phyloP scores from a whole-genome alignment of 2,329 filamentous ascomycete species.

The Coleophoma cylindrospora region DNA sequence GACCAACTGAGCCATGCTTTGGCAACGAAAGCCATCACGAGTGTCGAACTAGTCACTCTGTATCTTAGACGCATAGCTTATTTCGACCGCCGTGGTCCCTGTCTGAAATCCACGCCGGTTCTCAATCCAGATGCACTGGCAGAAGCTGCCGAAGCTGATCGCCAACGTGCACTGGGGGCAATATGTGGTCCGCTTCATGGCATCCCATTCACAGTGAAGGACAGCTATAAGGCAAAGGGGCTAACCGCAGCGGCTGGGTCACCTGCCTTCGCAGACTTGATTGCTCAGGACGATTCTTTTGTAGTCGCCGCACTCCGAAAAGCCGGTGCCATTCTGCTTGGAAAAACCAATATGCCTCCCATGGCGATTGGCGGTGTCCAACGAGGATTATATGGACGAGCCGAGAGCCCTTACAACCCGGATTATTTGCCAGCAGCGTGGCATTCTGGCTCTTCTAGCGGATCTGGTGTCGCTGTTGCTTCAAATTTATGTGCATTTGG shows the following conservation, averaged over 20 bases:
- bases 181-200: conserved; percentile 32
- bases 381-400: conserved; percentile 48
- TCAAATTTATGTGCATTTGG: conserved; percentile 47
- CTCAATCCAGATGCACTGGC: no score
- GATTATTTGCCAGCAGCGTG: conserved; percentile 49
- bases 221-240: conserved; percentile 48
- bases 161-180: no score
- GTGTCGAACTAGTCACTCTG: no score
- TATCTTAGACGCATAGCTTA: no score
- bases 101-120: no score
- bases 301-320: conserved; percentile 40
- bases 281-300: conserved; percentile 46
- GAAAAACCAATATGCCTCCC: conserved; percentile 54
- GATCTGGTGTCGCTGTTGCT: conserved; percentile 44
- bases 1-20: no score
- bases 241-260: conserved; percentile 50
- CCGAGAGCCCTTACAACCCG: conserved; percentile 50
- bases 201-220: conserved; percentile 53
- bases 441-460: conserved; percentile 53
- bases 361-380: conserved; percentile 57
- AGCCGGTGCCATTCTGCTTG: conserved; percentile 46
- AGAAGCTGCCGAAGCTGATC: no score
- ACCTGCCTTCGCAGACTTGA: conserved; percentile 43
- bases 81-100: no score
- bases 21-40: no score